Base-by-base conservation (phyloP, 352 stramenopile genomes). In the Pythium dissotocum region DNA sequence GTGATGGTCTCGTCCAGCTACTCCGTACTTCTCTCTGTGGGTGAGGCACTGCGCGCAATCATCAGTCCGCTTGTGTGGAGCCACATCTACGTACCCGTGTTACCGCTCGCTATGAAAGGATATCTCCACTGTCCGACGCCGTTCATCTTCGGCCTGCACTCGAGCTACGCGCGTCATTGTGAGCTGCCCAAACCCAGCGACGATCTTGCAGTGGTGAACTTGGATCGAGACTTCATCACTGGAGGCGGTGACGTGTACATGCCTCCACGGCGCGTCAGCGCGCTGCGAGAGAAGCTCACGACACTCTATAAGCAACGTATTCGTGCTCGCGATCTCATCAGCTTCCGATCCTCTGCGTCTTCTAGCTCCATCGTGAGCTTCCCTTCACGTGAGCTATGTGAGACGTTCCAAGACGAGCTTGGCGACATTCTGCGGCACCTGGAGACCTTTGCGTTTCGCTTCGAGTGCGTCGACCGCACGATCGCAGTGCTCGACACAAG, bases 121-220 rank as follows among this genome's bases (percentile, higher is more conserved):
- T 92, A 79, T 51, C 65, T 94, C 4, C 83, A 92, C 51, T 94
- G 84, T 63, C 86, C 86, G 46, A 92, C 84, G 2, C 84, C 84
- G 8, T 94, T 91, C 61, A 81, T 94, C 49, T 92, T 94, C 44
- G 86, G 86, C 1, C 61, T 94, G 2, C 86, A 93, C 64, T 76
- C 77, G 8, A 83, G 76, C 26, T 93, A 88, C 38, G 76, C 78
- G 12, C 78, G 77, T 33, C 59, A 72, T 13, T 80, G 83, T 36
- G 79, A 87, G 30, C 63, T 86, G 8, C 80, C 80, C 0, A 73
- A 75, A 40, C 67, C 78, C 18, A 84, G 76, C 16, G 75, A 78
- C 12, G 82, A 90, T 21, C 46, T 90, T 0, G 79, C 78, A 5
- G 58, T 90, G 1, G 82, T 90, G 13, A 86, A 89, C 52, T 53